These are phyloP conservation scores for Ogataea siamensis DNA, from an alignment of 805 yeast genomes.

Conservation along the genomic window DNA sequence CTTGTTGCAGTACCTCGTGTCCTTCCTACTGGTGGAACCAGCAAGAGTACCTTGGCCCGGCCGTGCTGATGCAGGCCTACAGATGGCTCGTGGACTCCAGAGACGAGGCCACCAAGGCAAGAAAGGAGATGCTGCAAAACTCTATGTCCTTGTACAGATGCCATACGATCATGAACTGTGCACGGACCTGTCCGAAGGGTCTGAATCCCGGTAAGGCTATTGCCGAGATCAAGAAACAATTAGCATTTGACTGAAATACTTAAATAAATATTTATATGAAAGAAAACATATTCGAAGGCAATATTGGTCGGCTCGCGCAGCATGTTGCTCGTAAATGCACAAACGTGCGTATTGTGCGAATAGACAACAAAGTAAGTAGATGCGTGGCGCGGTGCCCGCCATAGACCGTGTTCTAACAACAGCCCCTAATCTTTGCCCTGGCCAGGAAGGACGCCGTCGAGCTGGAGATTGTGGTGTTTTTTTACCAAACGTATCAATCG, in stretches of 20 bases:
- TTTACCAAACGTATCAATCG: conserved; percentile 9
- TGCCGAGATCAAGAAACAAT: conserved; percentile 92
- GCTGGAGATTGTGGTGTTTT: conserved; percentile 14
- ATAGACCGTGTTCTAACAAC: conserved; percentile 1
- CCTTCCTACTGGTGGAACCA: conserved; percentile 99
- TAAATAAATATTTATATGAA: conserved; percentile 7
- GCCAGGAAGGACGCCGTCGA: background rate
- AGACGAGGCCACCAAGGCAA: conserved; percentile 79
- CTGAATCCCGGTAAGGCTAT: conserved; percentile 97
- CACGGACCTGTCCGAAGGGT: conserved; percentile 97
- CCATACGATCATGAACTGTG: conserved; percentile 98
- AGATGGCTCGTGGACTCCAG: conserved; percentile 98
- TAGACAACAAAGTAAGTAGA: conserved; percentile 3
- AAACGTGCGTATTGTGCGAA: conserved; percentile 1
- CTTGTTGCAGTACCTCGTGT: conserved; percentile 98
- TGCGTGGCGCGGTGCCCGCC: no score
- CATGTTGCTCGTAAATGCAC: background rate
- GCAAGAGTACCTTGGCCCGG: conserved; percentile 98
- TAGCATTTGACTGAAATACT: conserved; percentile 64
- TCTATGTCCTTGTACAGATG: conserved; percentile 98
- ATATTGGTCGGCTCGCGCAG: background rate
- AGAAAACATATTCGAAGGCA: conserved; percentile 4
- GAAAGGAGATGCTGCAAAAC: conserved; percentile 91
- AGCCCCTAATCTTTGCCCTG: conserved; percentile 1
- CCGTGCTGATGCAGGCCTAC: conserved; percentile 98